These are phyloP conservation scores for Ophiocordyceps australis DNA, from an alignment of 2,329 filamentous ascomycete species.

Conservation along the genomic window DNA sequence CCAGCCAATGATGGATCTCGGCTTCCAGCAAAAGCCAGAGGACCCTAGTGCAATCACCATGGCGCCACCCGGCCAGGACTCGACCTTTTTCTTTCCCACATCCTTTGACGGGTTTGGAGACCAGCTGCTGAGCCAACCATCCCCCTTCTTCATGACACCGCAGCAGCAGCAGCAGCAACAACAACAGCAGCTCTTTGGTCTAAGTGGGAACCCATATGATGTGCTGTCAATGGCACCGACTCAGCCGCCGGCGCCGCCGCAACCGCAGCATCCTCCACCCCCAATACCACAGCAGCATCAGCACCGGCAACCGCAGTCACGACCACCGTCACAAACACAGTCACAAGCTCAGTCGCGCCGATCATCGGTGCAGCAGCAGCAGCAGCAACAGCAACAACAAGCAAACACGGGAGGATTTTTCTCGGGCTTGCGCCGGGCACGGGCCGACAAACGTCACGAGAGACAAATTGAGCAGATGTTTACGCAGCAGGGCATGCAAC, in stretches of 20 bases:
- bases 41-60: conserved; percentile 15
- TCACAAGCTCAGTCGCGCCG: conserved; percentile 4
- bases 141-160: conserved; percentile 49
- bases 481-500: conserved; percentile 24
- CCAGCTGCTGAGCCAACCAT: conserved; percentile 52
- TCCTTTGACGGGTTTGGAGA: conserved; percentile 52
- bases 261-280: conserved; percentile 14
- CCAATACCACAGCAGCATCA: too few relatives aligned
- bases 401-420: conserved; percentile 11
- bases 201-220: conserved; percentile 24
- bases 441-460: conserved; percentile 12
- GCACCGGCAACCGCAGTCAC: conserved; percentile 7
- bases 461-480: conserved; percentile 31
- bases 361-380: conserved; percentile 10
- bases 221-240: conserved; percentile 19
- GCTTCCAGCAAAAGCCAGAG: conserved; percentile 17
- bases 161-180: conserved; percentile 21
- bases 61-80: conserved; percentile 14
- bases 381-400: conserved; percentile 4
- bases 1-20: conserved; percentile 49
- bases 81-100: conserved; percentile 31
- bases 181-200: conserved; percentile 19
- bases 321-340: conserved; percentile 1
- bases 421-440: conserved; percentile 8
- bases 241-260: conserved; percentile 5